Base-by-base conservation (phyloP, 2,329 filamentous ascomycete species). In the Pseudogymnoascus sp. region DNA sequence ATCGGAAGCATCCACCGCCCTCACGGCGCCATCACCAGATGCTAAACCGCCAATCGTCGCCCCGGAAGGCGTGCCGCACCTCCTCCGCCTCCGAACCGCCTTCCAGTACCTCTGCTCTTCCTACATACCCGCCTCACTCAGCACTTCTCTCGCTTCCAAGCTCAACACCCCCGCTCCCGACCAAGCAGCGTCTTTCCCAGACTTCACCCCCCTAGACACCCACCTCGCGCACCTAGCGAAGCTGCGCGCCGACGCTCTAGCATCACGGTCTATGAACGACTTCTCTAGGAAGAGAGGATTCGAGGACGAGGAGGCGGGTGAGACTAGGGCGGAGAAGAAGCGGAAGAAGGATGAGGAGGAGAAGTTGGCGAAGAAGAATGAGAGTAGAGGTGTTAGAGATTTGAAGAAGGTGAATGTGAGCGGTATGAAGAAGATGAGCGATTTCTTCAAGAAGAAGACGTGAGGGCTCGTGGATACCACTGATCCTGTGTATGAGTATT, bases 401-500 rank as follows among this genome's bases (percentile, higher is more conserved):
- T 74, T 99, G 71, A 89, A 89, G 74, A 99, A 97, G 78, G 93
- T 93, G 59, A 90, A 97, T 76, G 93, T 89, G 0, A 85, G 78
- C 21, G 95, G 95, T 1, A 99, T 99, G 95, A 95, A 90, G 82
- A 99, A 97, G 80, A 84, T 99, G 83, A 96, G 90, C 73, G 84
- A 87, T 66, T 99, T 99, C 77, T 99, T 99, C 75, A 86, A 86
- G 65, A 96, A 93, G 77, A 78, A 77, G 64, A 51, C 36, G 8
- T 63, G 51, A 57, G 10, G n/a, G 29, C 1, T 10, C 1, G 5
- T 34, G 26, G 2, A 18, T 16, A 34, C 47, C n/a, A 8, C 12
- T 31, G 23, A 4, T 54, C 14, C 1, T 54, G 26, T 57, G 51
- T 57, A 57, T 18, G 51, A 57, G 29, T 57, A 57, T 34, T 57